Percentiles rank a stretch among this genome's conserved stretches.
These are phyloP conservation scores for Aspergillus leporis DNA, from an alignment of 495 filamentous ascomycete genomes.

Conservation along the genomic window DNA sequence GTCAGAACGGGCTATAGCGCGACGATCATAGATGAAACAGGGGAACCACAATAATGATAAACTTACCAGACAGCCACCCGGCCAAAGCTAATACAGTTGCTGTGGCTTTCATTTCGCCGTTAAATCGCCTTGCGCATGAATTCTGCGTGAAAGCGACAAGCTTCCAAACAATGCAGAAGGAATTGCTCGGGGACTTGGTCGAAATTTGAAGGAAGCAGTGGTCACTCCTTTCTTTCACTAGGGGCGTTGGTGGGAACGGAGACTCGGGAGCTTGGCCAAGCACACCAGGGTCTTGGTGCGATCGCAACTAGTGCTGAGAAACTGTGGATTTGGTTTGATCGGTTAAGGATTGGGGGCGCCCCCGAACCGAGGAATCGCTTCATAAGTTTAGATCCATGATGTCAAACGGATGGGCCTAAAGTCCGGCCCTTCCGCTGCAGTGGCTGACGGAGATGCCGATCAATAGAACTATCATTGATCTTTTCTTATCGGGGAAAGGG, in stretches of 20 bases:
- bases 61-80: slow-evolving; percentile 34
- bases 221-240: slow-evolving; percentile 26
- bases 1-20: not conserved
- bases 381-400: slow-evolving; percentile 14
- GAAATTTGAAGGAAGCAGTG: not conserved
- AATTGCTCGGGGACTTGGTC: not conserved
- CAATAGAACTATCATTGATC: not conserved
- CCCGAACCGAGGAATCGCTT: slow-evolving; percentile 1
- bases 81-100: slow-evolving; percentile 29
- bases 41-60: not conserved
- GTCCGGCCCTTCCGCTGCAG: slow-evolving; percentile 17
- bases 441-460: slow-evolving; percentile 1
- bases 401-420: slow-evolving; percentile 9
- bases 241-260: slow-evolving; percentile 16
- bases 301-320: slow-evolving; percentile 7
- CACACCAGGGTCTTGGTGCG: slow-evolving; percentile 9
- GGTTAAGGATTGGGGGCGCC: not conserved
- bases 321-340: slow-evolving; percentile 6
- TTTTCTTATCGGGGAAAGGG: not conserved
- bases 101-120: slow-evolving; percentile 26
- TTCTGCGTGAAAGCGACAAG: not conserved
- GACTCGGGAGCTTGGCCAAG: slow-evolving; percentile 29
- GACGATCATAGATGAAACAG: not conserved
- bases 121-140: not conserved
- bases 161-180: not conserved